phyloP scores from a whole-genome alignment of 148 eudicot genomes.

The Nepenthes mirabilis region DNA sequence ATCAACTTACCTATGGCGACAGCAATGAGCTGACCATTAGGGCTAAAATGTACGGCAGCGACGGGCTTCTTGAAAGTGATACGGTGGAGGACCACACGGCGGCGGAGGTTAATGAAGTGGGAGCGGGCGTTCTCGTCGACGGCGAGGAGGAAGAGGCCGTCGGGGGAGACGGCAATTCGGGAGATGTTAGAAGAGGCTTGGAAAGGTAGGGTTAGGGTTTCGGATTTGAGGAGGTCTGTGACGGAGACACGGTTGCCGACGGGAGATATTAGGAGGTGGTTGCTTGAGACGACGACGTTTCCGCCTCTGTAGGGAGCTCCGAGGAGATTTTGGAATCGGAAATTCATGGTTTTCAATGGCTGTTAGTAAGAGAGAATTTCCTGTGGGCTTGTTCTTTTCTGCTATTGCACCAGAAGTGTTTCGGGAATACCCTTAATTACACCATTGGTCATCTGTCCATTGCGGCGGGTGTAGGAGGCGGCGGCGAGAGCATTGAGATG shows the following conservation, averaged over 20 bases:
- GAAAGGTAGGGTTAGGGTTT: constrained; percentile 60
- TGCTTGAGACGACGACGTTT: constrained; percentile 50
- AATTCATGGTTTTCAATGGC: constrained; percentile 37
- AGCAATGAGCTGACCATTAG: constrained; percentile 62
- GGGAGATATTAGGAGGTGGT: constrained; percentile 54
- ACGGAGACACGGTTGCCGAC: constrained; percentile 78
- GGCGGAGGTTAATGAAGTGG: constrained; percentile 63
- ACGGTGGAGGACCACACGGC: constrained; percentile 67
- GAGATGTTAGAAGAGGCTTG: constrained; percentile 64
- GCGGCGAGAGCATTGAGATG: too few relatives aligned
- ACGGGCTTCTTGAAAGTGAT: constrained; percentile 71
- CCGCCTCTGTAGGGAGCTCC: constrained; percentile 97
- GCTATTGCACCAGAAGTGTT: too few relatives aligned
- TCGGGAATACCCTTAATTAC: too few relatives aligned
- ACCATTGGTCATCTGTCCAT: too few relatives aligned
- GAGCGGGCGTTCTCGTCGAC: constrained; percentile 73
- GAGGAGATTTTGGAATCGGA: constrained; percentile 77
- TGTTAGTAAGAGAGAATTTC: too few relatives aligned
- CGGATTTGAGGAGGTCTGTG: constrained; percentile 72
- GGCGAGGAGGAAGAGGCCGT: constrained; percentile 60
- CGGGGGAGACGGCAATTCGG: constrained; percentile 69
- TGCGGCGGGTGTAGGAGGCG: too few relatives aligned
- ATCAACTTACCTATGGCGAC: constrained; percentile 61
- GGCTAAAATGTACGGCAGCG: constrained; percentile 43
- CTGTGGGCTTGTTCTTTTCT: too few relatives aligned